Evolutionary conservation across 345 rosid species (phyloP), one percentile per base, ranked within the genome.

Genomic region (Eucalyptus sideroxylon): DNA sequence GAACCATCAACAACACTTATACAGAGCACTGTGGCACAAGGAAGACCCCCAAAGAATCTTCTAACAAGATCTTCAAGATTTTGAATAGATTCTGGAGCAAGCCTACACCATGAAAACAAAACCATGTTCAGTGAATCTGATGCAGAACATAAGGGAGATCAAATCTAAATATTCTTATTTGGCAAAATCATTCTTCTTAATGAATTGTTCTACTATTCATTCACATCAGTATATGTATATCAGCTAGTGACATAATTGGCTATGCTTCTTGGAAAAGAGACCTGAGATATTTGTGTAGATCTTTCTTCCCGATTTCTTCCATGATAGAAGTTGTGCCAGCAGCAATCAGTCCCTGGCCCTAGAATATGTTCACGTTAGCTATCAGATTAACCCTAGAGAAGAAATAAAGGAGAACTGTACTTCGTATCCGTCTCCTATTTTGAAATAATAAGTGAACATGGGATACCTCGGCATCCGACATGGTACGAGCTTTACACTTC

Each of bases 1-100:
- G 89, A 89, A 89, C 92, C 96, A 55, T 97, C 96, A 55, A 98
- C 93, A 91, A 96, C 90, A 92, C 98, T 95, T 91, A 97, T 91
- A 86, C 99, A 95, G 88, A 97, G 90, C 87, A 95, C 88, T 87
- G 98, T 88, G 23, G 98, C 91, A 89, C 90, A 91, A 87, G 98
- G 96, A 91, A 97, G 97, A 90, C 89, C 89, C 59, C n/a, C 90
- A 90, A 93, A 96, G 92, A 97, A 96, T 17, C 92, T 92, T 88
- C 86, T 89, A 51, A 95, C 97, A 91, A 94, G 95, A 87, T 93
- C 89, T 88, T 94, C 95, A 92, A 98, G 94, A 90, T 95, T 95
- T 92, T 93, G 89, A 90, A 94, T 88, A 85, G 95, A 93, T n/a
- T 93, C 94, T 51, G 97, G 97, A 91, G 96, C 98, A 94, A 94